These are phyloP conservation scores for Flaveria bidentis DNA, from an alignment of 129 eudicot genomes.

Conservation along the genomic window DNA sequence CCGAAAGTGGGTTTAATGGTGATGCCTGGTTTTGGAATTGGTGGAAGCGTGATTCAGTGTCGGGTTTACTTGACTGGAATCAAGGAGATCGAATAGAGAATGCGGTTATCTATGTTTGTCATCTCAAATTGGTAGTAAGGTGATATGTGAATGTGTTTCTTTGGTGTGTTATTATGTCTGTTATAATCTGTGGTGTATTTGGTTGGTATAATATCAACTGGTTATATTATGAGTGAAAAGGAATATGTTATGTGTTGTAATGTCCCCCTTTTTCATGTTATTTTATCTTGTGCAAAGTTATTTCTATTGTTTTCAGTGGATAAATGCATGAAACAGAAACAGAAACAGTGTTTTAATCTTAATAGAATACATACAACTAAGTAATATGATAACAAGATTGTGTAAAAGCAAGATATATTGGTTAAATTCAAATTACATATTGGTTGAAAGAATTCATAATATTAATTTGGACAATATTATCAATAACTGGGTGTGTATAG, in stretches of 20 bases:
- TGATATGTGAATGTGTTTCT: constrained; percentile 24
- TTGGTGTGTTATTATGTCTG: constrained; percentile 20
- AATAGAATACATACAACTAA: too few species aligned
- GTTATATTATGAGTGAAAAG: constrained; percentile 30
- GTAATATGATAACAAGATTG: too few species aligned
- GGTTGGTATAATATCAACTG: constrained; percentile 28
- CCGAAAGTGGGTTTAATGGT: constrained; percentile 88
- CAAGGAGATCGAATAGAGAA: constrained; percentile 59
- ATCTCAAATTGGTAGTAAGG: background rate
- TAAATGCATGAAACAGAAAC: too few species aligned
- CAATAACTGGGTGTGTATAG: too few species aligned
- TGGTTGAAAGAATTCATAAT: too few species aligned
- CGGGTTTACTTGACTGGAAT: constrained; percentile 85
- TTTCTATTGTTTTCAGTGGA: too few species aligned
- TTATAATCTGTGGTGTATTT: constrained; percentile 28
- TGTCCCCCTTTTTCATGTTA: background rate
- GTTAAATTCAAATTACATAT: too few species aligned
- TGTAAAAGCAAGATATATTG: too few species aligned
- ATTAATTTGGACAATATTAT: too few species aligned
- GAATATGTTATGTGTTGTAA: constrained; percentile 19
- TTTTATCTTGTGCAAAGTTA: constrained; percentile 2
- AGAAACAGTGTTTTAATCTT: too few species aligned
- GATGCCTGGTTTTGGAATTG: constrained; percentile 96
- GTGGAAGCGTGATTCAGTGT: constrained; percentile 78
- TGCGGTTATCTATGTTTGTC: background rate